Base-by-base conservation (phyloP, 441 rosid species). In the Iberis amara region DNA sequence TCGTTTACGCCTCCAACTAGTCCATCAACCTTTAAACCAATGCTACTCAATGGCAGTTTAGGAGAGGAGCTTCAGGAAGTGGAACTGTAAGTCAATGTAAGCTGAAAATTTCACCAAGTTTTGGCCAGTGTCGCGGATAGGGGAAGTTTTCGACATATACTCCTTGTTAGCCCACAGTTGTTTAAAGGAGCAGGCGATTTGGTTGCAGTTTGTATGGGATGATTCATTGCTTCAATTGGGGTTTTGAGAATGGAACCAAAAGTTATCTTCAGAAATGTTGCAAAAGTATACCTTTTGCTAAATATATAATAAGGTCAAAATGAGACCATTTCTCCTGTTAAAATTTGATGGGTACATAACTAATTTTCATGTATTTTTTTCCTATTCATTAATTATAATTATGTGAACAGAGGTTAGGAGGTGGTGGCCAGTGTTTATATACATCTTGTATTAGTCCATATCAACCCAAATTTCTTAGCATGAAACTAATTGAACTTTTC, bases 41-140 rank as follows among this genome's bases (percentile, higher is more conserved):
- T 33, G 33, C 44, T 70, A 13, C 47, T 59, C 37, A 53, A 66
- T 51, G 7, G 14, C 35, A 76, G 76, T 68, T 63, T 78, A 39
- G 83, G 78, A 6, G 96, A 87, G 31, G 96, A 91, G 37, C 94
- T 92, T 59, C 86, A 89, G 26, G 97, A 86, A 65, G 97, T 92
- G 70, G 94, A 89, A 57, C 94, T 84, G 21, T 66, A 47, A 60
- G 57, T 31, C 28, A 36, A 40, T 11, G 5, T 21, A 24, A 31
- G 47, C 30, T 21, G 37, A 12, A 31, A 21, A 3, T n/a, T 37
- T 36, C 23, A 47, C 37, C 9, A 42, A 38, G 38, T 14, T 55
- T 33, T 62, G 56, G 31, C 55, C n/a, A 18, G 26, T 62, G 47
- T 46, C 24, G 10, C 36, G n/a, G 40, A 24, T 52, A 28, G 40